A percentile compares a stretch with the other conserved stretches of the same genome.
These are phyloP conservation scores for Blastobotrys serpentis DNA, from an alignment of 1,139 yeast species.

Conservation along the genomic window DNA sequence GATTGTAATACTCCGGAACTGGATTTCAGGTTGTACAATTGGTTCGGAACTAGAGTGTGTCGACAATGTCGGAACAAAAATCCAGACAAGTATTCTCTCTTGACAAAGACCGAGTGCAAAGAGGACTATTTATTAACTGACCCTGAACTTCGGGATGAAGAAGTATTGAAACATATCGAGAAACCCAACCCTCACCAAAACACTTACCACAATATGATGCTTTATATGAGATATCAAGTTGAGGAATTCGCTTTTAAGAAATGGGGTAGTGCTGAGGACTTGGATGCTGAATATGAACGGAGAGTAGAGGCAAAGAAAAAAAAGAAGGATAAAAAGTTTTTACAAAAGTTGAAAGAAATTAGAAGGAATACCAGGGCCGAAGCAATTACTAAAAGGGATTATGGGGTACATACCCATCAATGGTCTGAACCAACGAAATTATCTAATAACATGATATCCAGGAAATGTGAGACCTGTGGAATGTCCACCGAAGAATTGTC, in stretches of 20 bases:
- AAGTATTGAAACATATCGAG: constrained; percentile 70
- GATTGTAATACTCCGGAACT: constrained; percentile 78
- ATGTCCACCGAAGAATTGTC: constrained; percentile 73
- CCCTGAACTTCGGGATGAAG: constrained; percentile 76
- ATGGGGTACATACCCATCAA: constrained; percentile 71
- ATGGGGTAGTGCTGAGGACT: constrained; percentile 89
- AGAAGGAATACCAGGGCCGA: constrained; percentile 89
- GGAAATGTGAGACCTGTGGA: constrained; percentile 81
- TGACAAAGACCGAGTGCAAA: constrained; percentile 93
- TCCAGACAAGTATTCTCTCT: constrained; percentile 85
- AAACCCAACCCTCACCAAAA: constrained; percentile 94
- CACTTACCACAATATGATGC: constrained; percentile 87
- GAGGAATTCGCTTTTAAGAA: constrained; percentile 90
- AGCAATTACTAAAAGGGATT: constrained; percentile 69
- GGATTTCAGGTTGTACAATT: constrained; percentile 66
- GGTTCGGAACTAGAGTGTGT: constrained; percentile 76
- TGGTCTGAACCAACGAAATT: constrained; percentile 61
- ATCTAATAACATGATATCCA: constrained; percentile 50
- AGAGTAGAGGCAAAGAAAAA: constrained; percentile 70
- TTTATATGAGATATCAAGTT: constrained; percentile 82
- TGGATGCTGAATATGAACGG: constrained; percentile 90
- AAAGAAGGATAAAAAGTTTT: constrained; percentile 76
- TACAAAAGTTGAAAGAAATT: constrained; percentile 76
- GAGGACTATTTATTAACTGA: constrained; percentile 92
- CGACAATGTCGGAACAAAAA: constrained; percentile 64